A percentile compares a stretch with the other conserved stretches of the same genome.
Conservation (phyloP, 2,329 filamentous ascomycete genomes). For the Botryotinia narcissicola region DNA sequence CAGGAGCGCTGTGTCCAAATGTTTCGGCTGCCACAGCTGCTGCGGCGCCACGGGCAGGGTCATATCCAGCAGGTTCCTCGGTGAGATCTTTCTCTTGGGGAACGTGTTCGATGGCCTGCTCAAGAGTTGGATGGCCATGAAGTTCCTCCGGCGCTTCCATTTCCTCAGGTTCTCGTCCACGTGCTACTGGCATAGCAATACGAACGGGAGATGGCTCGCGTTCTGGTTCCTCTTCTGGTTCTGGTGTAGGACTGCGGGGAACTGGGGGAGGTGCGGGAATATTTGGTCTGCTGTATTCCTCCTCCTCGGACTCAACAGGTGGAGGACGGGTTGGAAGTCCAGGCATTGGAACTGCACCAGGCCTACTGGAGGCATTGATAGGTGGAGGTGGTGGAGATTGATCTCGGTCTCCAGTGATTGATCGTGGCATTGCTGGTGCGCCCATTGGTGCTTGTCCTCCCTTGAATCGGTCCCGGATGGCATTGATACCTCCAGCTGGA, state of each 20-base stretch:
- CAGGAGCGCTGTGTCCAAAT: slow-evolving; percentile 41
- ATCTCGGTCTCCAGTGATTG: slow-evolving; percentile 34
- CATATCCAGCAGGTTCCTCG: slow-evolving; percentile 61
- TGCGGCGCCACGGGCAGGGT: slow-evolving; percentile 58
- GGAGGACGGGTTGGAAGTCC: slow-evolving; percentile 65
- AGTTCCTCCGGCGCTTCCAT: slow-evolving; percentile 51
- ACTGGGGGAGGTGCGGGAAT: slow-evolving; percentile 44
- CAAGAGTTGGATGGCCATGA: slow-evolving; percentile 54
- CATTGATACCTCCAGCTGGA: slow-evolving; percentile 63
- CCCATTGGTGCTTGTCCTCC: slow-evolving; percentile 66
- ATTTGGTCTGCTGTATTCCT: slow-evolving; percentile 52
- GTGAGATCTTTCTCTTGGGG: slow-evolving; percentile 63
- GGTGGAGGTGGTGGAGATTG: slow-evolving; percentile 40
- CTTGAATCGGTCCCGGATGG: slow-evolving; percentile 80
- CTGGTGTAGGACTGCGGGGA: slow-evolving; percentile 40
- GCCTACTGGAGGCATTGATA: slow-evolving; percentile 49
- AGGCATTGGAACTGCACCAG: slow-evolving; percentile 75
- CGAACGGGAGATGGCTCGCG: slow-evolving; percentile 73
- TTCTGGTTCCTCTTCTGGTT: slow-evolving; percentile 43
- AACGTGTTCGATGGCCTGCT: slow-evolving; percentile 59
- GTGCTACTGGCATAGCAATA: slow-evolving; percentile 80
- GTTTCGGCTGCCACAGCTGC: slow-evolving; percentile 52
- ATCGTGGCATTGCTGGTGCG: slow-evolving; percentile 41
- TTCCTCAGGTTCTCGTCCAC: slow-evolving; percentile 50
- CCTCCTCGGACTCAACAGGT: slow-evolving; percentile 44